Evolutionary conservation across 2,329 filamentous ascomycete genomes (phyloP).

Genomic region (Fusarium udum): DNA sequence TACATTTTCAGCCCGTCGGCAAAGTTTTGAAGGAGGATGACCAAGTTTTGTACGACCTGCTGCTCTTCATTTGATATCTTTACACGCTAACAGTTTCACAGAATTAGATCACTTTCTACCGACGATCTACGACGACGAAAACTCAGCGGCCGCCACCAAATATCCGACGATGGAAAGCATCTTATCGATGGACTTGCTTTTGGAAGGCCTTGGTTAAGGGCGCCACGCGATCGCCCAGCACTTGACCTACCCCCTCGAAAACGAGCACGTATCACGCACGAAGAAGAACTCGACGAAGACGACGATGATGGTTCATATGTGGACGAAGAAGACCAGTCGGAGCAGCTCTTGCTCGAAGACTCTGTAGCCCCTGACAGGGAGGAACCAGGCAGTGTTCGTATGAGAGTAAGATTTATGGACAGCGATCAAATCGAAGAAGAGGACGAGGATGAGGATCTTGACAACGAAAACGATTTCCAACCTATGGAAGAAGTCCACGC

Average conservation of each 20-base stretch:
- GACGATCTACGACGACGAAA: slow-evolving; percentile 78
- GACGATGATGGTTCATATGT: slow-evolving; percentile 49
- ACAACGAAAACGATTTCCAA: slow-evolving; percentile 46
- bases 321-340: slow-evolving; percentile 42
- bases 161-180: slow-evolving; percentile 79
- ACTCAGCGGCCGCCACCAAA: slow-evolving; percentile 82
- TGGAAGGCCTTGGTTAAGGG: slow-evolving; percentile 74
- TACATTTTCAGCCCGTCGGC: slow-evolving; percentile 82
- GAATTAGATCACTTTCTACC: slow-evolving; percentile 80
- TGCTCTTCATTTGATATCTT: background rate
- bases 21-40: slow-evolving; percentile 83
- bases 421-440: slow-evolving; percentile 26
- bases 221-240: slow-evolving; percentile 68
- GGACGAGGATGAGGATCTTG: slow-evolving; percentile 19
- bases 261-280: slow-evolving; percentile 61
- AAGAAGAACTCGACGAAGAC: slow-evolving; percentile 53
- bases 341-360: slow-evolving; percentile 48
- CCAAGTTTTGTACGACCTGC: slow-evolving; percentile 73
- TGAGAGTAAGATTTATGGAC: slow-evolving; percentile 36
- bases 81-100: slow-evolving; percentile 47
- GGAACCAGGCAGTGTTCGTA: slow-evolving; percentile 31
- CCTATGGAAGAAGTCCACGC: background rate
- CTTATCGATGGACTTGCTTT: slow-evolving; percentile 88
- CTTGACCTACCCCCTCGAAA: slow-evolving; percentile 80
- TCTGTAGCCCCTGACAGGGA: slow-evolving; percentile 26